phyloP scores from a whole-genome alignment of 306 rosid genomes.

The Cercis canadensis region DNA sequence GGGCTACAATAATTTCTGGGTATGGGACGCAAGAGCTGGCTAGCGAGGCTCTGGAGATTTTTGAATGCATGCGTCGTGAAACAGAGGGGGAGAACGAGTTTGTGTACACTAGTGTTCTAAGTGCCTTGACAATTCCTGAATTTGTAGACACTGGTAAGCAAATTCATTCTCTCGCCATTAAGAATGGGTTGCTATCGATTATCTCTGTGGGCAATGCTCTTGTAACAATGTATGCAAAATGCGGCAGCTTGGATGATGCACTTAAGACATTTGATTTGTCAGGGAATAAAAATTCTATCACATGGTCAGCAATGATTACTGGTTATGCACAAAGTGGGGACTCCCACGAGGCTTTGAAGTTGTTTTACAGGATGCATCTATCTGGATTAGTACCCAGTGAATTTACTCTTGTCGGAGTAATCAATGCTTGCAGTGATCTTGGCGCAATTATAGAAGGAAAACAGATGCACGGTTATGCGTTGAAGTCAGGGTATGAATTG shows the following conservation, averaged over 20 bases:
- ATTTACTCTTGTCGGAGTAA: constrained; percentile 76
- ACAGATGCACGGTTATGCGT: constrained; percentile 71
- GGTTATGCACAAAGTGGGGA: constrained; percentile 85
- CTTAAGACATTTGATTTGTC: constrained; percentile 59
- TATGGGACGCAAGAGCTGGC: constrained; percentile 56
- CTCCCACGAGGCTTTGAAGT: constrained; percentile 58
- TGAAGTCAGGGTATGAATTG: constrained; percentile 73
- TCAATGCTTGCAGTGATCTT: constrained; percentile 78
- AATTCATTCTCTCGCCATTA: constrained; percentile 70
- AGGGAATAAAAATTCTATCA: constrained; percentile 72
- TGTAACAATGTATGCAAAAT: constrained; percentile 82
- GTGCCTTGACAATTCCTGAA: constrained; percentile 50
- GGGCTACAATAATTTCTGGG: constrained; percentile 86
- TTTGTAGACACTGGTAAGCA: constrained; percentile 61
- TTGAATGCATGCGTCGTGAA: constrained; percentile 46
- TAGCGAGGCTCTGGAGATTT: constrained; percentile 59
- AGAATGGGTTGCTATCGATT: constrained; percentile 61
- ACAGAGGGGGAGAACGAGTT: constrained; percentile 58
- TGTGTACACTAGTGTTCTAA: constrained; percentile 65
- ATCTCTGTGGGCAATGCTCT: constrained; percentile 75
- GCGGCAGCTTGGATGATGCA: constrained; percentile 80
- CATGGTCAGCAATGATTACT: constrained; percentile 91
- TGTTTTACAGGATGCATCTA: constrained; percentile 68
- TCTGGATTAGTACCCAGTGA: constrained; percentile 63
- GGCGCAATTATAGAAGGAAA: constrained; percentile 68